Evolutionary conservation across 169 alveolate genomes (phyloP).

Genomic region (Plasmodium sp.): DNA sequence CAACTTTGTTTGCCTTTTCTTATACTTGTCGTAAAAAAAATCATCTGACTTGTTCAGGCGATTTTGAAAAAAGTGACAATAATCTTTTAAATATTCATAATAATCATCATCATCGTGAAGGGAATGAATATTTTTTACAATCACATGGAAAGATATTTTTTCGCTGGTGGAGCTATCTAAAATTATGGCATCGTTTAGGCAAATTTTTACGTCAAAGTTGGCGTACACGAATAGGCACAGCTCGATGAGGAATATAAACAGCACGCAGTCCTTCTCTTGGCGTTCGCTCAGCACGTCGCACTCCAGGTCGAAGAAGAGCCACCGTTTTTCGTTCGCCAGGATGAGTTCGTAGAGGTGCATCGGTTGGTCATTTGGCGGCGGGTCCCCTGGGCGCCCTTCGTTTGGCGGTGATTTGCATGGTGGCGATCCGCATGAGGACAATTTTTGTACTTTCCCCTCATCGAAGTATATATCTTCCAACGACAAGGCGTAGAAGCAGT

Average conservation of each 20-base stretch:
- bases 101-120: constrained; percentile 16
- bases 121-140: constrained; percentile 66
- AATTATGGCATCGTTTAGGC: constrained; percentile 51
- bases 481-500: constrained; percentile 43
- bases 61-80: constrained; percentile 43
- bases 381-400: background rate
- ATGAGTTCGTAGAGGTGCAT: constrained; percentile 69
- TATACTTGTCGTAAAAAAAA: constrained; percentile 48
- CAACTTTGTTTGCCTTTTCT: constrained; percentile 29
- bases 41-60: background rate
- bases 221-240: constrained; percentile 41
- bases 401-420: background rate
- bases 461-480: constrained; percentile 31
- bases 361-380: background rate
- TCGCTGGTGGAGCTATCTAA: constrained; percentile 67
- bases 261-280: constrained; percentile 40
- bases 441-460: background rate
- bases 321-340: constrained; percentile 49
- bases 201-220: constrained; percentile 40
- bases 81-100: constrained; percentile 67
- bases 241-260: constrained; percentile 58
- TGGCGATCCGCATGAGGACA: background rate
- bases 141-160: constrained; percentile 72
- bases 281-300: constrained; percentile 14
- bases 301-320: constrained; percentile 72